Conservation (phyloP, 1,284 basidiomycete genomes). For the Ceratobasidium sp. region DNA sequence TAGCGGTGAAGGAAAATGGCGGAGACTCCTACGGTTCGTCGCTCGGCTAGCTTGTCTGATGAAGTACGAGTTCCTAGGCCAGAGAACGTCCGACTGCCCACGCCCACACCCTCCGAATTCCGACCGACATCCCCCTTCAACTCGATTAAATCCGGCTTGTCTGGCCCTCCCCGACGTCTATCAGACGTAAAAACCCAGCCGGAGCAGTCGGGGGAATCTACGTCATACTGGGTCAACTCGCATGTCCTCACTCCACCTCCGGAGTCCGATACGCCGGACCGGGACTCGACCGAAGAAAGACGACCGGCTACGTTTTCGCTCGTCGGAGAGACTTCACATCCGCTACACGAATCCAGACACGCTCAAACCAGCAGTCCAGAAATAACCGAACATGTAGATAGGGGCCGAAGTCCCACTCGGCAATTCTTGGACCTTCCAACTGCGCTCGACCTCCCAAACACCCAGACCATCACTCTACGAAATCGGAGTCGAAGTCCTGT, state of each 20-base stretch:
- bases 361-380: not conserved
- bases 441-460: no score
- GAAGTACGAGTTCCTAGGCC: not conserved
- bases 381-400: not conserved
- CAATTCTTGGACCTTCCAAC: no score
- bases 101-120: conserved; percentile 31
- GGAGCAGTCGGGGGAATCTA: no score
- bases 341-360: no score
- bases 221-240: no score
- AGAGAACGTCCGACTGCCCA: conserved; percentile 20
- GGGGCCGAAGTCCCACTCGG: conserved; percentile 10
- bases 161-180: no score
- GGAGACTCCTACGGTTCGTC: no score
- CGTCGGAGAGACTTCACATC: no score
- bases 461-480: not conserved
- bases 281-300: not conserved
- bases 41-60: not conserved
- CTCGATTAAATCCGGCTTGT: not conserved
- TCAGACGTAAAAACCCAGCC: not conserved
- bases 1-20: no score
- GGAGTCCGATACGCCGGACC: not conserved
- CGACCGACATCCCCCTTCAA: not conserved
- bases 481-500: not conserved
- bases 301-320: no score
- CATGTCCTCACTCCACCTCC: no score